A percentile compares a stretch with the other conserved stretches of the same genome.
Conservation (phyloP, 2,329 filamentous ascomycete genomes). For the Microthyrium microscopicum region DNA sequence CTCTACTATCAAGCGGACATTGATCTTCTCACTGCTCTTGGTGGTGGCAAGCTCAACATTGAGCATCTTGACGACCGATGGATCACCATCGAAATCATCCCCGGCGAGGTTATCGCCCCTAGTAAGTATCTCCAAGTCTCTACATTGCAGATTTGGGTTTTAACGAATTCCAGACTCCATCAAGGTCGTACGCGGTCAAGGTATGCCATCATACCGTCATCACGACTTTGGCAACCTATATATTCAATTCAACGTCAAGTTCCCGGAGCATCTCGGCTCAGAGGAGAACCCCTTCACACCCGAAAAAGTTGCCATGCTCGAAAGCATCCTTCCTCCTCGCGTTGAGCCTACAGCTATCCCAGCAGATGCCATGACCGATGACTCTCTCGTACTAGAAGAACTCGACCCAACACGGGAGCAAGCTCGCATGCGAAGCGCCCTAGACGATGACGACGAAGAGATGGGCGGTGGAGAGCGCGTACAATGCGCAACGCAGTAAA, state of each 20-base stretch:
- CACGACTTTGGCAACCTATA: slow-evolving; percentile 94
- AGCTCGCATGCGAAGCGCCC: slow-evolving; percentile 44
- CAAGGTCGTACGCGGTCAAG: slow-evolving; percentile 90
- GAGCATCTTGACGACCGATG: slow-evolving; percentile 97
- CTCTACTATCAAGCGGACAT: slow-evolving; percentile 91
- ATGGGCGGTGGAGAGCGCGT: slow-evolving; percentile 56
- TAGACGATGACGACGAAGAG: slow-evolving; percentile 49
- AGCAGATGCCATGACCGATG: slow-evolving; percentile 76
- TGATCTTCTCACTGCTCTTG: slow-evolving; percentile 85
- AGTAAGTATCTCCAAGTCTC: slow-evolving; percentile 40
- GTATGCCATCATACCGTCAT: slow-evolving; percentile 91
- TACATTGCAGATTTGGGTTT: slow-evolving; percentile 2
- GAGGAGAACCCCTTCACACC: slow-evolving; percentile 35
- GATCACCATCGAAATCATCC: slow-evolving; percentile 82
- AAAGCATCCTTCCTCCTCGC: slow-evolving; percentile 66
- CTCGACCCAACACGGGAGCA: slow-evolving; percentile 50
- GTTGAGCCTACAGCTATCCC: slow-evolving; percentile 51
- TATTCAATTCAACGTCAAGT: slow-evolving; percentile 95
- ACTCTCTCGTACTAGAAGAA: slow-evolving; percentile 63
- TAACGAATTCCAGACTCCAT: slow-evolving; percentile 48
- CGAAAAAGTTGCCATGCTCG: slow-evolving; percentile 60
- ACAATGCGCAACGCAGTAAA: slow-evolving; percentile 77
- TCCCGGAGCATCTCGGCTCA: slow-evolving; percentile 45
- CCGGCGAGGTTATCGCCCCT: slow-evolving; percentile 86
- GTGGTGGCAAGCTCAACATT: slow-evolving; percentile 76